Conservation (phyloP, 768 basidiomycete genomes). For the Leccinum rimulosum region DNA sequence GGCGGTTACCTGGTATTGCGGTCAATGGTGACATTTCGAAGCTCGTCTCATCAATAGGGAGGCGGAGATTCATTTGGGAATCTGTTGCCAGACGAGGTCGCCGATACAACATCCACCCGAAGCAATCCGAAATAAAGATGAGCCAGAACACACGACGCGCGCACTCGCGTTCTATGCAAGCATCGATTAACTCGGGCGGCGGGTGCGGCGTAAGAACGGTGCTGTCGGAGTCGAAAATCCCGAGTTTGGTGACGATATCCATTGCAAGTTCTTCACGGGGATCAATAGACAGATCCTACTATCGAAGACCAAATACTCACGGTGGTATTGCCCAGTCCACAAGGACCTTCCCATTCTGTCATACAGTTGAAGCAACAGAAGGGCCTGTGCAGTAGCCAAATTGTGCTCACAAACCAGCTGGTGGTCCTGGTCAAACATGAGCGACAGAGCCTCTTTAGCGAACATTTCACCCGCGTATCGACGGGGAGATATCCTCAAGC, state of each 20-base stretch:
- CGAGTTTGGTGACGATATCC: constrained; percentile 63
- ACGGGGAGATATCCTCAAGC: constrained; percentile 51
- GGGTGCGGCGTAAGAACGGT: constrained; percentile 58
- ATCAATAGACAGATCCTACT: constrained; percentile 11
- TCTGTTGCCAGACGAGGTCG: constrained; percentile 36
- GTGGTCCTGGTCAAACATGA: constrained; percentile 73
- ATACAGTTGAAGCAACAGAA: constrained; percentile 70
- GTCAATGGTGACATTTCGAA: constrained; percentile 65
- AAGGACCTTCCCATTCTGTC: constrained; percentile 46
- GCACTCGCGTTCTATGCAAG: constrained; percentile 71
- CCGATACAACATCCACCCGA: constrained; percentile 38
- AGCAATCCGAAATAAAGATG: constrained; percentile 58
- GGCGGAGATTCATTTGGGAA: constrained; percentile 53
- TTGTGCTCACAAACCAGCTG: constrained; percentile 57
- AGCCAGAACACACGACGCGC: constrained; percentile 83
- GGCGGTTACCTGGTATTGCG: constrained; percentile 30
- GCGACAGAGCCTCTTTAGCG: constrained; percentile 56
- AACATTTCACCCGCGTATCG: constrained; percentile 54
- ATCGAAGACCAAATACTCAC: constrained; percentile 22
- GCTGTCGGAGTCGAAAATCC: constrained; percentile 61
- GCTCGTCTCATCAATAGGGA: constrained; percentile 80
- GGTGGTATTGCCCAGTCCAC: constrained; percentile 29
- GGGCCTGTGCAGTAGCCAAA: constrained; percentile 71
- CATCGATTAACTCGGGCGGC: constrained; percentile 56
- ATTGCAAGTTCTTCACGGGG: constrained; percentile 53